phyloP scores from a whole-genome alignment of 495 filamentous ascomycete species.

The Jackrogersella multiformis region DNA sequence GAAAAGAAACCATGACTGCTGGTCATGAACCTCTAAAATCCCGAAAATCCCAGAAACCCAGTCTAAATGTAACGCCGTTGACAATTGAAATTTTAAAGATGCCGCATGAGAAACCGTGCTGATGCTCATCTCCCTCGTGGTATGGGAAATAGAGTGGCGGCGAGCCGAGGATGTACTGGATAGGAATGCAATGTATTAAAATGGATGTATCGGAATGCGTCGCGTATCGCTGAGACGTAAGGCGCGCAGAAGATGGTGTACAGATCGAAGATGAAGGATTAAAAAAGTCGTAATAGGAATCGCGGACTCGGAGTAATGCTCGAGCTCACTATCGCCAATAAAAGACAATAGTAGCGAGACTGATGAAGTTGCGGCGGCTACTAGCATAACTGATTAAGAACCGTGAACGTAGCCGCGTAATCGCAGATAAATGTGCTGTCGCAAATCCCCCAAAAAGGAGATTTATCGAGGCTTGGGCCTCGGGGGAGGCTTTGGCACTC shows the following conservation, averaged over 20 bases:
- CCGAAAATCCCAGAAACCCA: conserved; percentile 43
- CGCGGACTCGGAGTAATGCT: conserved; percentile 16
- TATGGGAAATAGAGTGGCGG: conserved; percentile 52
- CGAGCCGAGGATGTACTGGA: conserved; percentile 50
- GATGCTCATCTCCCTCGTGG: conserved; percentile 44
- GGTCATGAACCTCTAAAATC: conserved; percentile 33
- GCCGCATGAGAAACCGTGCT: conserved; percentile 36
- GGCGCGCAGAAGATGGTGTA: conserved; percentile 41
- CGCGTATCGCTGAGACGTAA: conserved; percentile 46
- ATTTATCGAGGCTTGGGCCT: conserved; percentile 62
- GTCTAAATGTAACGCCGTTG: conserved; percentile 52
- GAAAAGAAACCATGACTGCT: conserved; percentile 22
- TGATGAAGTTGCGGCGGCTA: conserved; percentile 14
- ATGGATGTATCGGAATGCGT: conserved; percentile 54
- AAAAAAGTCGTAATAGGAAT: conserved; percentile 38
- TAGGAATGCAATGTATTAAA: conserved; percentile 53
- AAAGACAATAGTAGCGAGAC: conserved; percentile 1
- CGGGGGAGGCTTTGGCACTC: conserved; percentile 63
- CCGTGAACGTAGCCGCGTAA: neutral
- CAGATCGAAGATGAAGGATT: conserved; percentile 35
- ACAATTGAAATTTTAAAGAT: conserved; percentile 37
- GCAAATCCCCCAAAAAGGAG: conserved; percentile 12
- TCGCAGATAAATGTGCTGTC: conserved; percentile 11
- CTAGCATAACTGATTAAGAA: conserved; percentile 29
- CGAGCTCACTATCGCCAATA: conserved; percentile 6